Percentiles rank a stretch among this genome's conserved stretches.
phyloP scores from a whole-genome alignment of 352 stramenopile genomes.

The Thalassiosira livingstoniorum region DNA sequence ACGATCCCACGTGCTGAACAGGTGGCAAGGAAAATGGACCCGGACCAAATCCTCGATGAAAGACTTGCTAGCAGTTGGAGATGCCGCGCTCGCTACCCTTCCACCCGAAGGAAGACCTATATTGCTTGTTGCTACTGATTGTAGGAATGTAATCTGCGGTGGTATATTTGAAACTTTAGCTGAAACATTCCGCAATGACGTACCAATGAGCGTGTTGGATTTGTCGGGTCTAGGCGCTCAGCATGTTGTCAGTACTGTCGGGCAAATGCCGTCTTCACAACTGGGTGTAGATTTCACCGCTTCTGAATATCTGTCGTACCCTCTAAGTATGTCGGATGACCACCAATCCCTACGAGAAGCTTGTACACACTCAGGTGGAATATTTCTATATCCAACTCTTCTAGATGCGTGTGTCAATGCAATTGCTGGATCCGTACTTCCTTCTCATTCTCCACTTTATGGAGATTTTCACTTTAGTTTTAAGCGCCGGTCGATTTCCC shows the following conservation, averaged over 20 bases:
- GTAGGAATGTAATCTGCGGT: slow-evolving; percentile 75
- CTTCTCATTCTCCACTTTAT: slow-evolving; percentile 36
- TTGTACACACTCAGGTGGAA: slow-evolving; percentile 69
- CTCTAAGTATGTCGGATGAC: slow-evolving; percentile 77
- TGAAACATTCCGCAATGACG: slow-evolving; percentile 67
- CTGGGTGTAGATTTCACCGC: not conserved
- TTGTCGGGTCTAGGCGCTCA: slow-evolving; percentile 53
- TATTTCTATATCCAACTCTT: slow-evolving; percentile 70
- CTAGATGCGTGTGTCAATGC: slow-evolving; percentile 61
- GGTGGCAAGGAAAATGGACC: slow-evolving; percentile 39
- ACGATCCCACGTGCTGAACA: slow-evolving; percentile 24
- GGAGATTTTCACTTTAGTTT: slow-evolving; percentile 70
- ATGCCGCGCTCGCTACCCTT: slow-evolving; percentile 76
- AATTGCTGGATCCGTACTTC: slow-evolving; percentile 52
- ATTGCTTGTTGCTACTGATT: slow-evolving; percentile 78
- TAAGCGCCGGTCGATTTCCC: slow-evolving; percentile 69
- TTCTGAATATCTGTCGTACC: slow-evolving; percentile 46
- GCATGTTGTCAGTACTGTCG: too few species aligned
- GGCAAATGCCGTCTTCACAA: slow-evolving; percentile 8
- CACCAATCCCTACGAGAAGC: slow-evolving; percentile 65
- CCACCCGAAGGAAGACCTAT: slow-evolving; percentile 72
- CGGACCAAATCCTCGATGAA: slow-evolving; percentile 66
- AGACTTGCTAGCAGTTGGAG: slow-evolving; percentile 76
- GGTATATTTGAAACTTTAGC: slow-evolving; percentile 70
- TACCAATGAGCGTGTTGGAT: slow-evolving; percentile 76